Evolutionary conservation across 139 green algal genomes (phyloP), one percentile per base, ranked within the genome.

Genomic region (Picochlorum sp.): DNA sequence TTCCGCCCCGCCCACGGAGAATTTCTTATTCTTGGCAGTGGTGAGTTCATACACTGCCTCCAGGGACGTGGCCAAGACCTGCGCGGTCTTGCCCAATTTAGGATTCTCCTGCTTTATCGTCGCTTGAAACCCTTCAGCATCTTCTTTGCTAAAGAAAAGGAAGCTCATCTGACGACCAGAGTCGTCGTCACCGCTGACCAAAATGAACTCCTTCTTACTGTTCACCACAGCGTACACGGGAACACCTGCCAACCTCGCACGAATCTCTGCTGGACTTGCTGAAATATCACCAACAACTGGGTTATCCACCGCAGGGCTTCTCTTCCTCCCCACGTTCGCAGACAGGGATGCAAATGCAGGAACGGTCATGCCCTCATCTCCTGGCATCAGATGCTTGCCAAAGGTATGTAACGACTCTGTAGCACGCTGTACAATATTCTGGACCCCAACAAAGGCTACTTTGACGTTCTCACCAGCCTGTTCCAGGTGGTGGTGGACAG

Each of bases 161-260:
- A 95, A 81, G 16, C 85, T 84, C 49, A 95, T 67, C 63, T 95
- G 83, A 20, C 74, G 74, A 34, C 82, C 79, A 54, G 85, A 79
- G 61, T 87, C 61, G 59, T 76, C 57, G 49, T 92, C 85, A 2
- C 84, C 83, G 45, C 85, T 75, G 20, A 96, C 81, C 8, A 95
- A 72, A 56, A 96, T 84, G 72, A 96, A 93, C 57, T 96, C 86
- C 28, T 94, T 89, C 60, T 90, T 85, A 9, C 78, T 85, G 70
- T 96, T 95, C 24, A 90, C 84, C 4, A 96, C 88, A 2, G 86
- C 88, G 67, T 84, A 96, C 2, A 96, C 80, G 9, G 84, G 82
- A 11, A 94, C 78, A 2, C 74, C 67, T 15, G 79, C 72, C 45
- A 96, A 75, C 4, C 86, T 77, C 3, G 76, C 75, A 62, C 87